Evolutionary conservation across 2,329 filamentous ascomycete species (phyloP), one percentile per base, ranked within the genome.

Genomic region (Tolypocladium pustulatum): DNA sequence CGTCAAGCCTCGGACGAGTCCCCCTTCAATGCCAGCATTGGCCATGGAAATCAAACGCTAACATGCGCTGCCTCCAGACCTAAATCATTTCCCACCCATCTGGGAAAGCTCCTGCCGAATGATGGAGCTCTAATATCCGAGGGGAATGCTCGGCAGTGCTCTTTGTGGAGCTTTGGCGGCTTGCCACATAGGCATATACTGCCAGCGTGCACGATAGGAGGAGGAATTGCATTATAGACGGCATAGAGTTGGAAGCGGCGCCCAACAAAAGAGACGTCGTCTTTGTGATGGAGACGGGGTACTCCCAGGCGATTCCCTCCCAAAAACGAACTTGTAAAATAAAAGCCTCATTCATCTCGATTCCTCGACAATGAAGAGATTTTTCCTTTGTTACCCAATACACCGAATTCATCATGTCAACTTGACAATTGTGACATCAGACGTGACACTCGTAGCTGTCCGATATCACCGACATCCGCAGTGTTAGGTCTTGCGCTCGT

Each of bases 251-350:
- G 71, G 69, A 69, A 69, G 65, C 61, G 70, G 65, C 66, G 66
- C 65, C 66, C 63, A 63, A 65, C 62, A 65, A 68, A 66, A 65
- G 61, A 63, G 59, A 66, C 65, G 69, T 68, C 67, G 64, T 62
- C 61, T 63, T 67, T 70, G 66, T 70, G 65, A 69, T 71, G 68
- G 68, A 72, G 65, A 68, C 70, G 68, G 68, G 66, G 66, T 58
- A 65, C 67, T 64, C 66, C 67, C 67, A 62, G 65, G 63, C 67
- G 66, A 64, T 68, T 69, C 63, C 38, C 68, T 68, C 65, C 64
- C 64, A 62, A 68, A 68, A 70, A 72, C 65, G 64, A 66, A 71
- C 67, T 71, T 75, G 73, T 75, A 75, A 74, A 75, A 73, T 75
- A 73, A 74, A 74, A 73, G 68, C 68, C 69, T 73, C 71, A 71